Evolutionary conservation across 2,329 filamentous ascomycete genomes (phyloP), one percentile per base, ranked within the genome.

Genomic region (Diaporthe sp.): DNA sequence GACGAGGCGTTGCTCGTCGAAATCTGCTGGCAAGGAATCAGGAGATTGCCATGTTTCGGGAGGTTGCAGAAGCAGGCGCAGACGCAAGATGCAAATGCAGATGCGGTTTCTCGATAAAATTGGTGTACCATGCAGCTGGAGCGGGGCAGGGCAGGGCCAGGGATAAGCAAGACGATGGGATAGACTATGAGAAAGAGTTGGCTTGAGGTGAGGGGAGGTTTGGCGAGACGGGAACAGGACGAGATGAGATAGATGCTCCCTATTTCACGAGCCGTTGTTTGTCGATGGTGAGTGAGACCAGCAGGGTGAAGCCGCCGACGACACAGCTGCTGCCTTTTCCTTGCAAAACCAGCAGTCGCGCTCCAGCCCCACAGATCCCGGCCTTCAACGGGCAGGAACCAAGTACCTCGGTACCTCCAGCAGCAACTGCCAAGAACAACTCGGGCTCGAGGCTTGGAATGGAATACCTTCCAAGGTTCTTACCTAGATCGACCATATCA

Each of bases 31-130:
- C 50, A 38, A 71, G 58, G n/a, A 61, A 52, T 76, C 47, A 76
- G 12, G 75, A 69, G 60, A 68, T 72, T 67, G 68, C 55, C 72
- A 72, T 76, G 75, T 76, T 71, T 76, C 75, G 75, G 75, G 28
- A 61, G 42, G 67, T 47, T 30, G 42, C 57, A 74, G 38, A 35
- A 61, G 42, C 8, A 40, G 64, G 54, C 33, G 33, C 57, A 54
- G 52, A 54, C 25, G 52, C 52, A 54, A 54, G 50, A 28, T 54
- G 50, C 50, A 54, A 47, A 19, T 68, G 47, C 64, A 68, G 33
- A 40, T 54, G 45, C 64, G 22, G 45, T 67, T 50, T 68, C 64
- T 68, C 64, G 64, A 54, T 68, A 12, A 38, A 35, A 40, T 67
- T 40, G 64, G 10, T 35, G 64, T 68, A 54, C 64, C 47, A 40